Conservation (phyloP, 371 early-diverging fungal genomes). For the Mortierella sp. region DNA sequence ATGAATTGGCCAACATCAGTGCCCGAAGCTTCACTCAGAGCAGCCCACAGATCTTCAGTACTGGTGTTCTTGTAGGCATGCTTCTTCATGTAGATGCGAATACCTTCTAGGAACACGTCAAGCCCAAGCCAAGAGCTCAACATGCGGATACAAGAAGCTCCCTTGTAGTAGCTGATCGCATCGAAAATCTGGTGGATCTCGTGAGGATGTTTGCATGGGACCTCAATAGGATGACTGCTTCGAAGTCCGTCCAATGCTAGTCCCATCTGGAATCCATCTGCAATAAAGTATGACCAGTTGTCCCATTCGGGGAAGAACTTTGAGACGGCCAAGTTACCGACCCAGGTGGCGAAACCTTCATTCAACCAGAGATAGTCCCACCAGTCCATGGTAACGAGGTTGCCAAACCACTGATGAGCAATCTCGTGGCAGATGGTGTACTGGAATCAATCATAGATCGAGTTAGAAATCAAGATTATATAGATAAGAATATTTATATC, state of each 20-base stretch:
- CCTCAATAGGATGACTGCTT: constrained; percentile 89
- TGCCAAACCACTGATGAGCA: constrained; percentile 97
- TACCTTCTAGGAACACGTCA: constrained; percentile 75
- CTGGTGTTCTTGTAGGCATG: constrained; percentile 85
- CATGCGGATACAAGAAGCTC: constrained; percentile 95
- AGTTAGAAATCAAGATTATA: background rate
- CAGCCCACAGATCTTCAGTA: constrained; percentile 87
- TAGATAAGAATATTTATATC: no score
- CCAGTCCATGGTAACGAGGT: constrained; percentile 92
- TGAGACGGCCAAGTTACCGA: constrained; percentile 86
- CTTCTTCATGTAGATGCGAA: constrained; percentile 83
- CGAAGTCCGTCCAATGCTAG: constrained; percentile 82
- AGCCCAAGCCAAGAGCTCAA: constrained; percentile 72
- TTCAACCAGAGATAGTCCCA: constrained; percentile 96
- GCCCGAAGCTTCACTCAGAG: constrained; percentile 79
- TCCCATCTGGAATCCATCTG: constrained; percentile 79
- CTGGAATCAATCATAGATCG: constrained; percentile 2
- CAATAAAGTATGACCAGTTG: constrained; percentile 85
- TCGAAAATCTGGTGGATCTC: constrained; percentile 87
- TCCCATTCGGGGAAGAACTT: constrained; percentile 85
- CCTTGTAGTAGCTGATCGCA: constrained; percentile 87
- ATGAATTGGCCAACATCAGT: constrained; percentile 81
- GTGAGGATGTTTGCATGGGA: constrained; percentile 81
- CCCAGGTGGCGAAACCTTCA: constrained; percentile 96
- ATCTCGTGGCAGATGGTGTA: constrained; percentile 94